Base-by-base conservation (phyloP, 2,329 filamentous ascomycete genomes). In the Elsinoe batatas region DNA sequence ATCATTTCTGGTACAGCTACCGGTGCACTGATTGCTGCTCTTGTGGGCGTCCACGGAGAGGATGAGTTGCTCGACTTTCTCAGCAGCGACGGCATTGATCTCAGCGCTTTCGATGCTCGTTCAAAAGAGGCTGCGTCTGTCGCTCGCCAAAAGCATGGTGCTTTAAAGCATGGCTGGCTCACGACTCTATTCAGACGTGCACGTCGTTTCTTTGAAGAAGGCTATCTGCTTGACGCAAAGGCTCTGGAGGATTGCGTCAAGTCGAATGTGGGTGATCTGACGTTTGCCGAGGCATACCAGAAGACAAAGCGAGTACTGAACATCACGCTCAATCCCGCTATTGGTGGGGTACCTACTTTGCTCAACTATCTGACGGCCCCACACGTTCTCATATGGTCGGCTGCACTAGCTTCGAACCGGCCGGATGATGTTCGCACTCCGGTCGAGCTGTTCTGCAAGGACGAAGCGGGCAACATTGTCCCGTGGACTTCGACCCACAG, bases 321-420 rank as follows among this genome's bases (percentile, higher is more conserved):
- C 67, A 96, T 97, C 61, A 95, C 90, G 0, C 84, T 96, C 18
- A 87, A 87, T 0, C 83, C 82, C 18, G 82, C 81, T 5, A 81
- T 84, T 59, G 83, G 82, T 12, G 88, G 88, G 33, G 82, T 91
- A 1, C 91, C 91, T 1, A 90, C 86, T 46, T 73, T 96, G 32
- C 79, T 97, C 33, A 97, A 96, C 69, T 93, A 96, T 66, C 77
- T 96, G 51, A 96, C 91, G 1, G 88, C 91, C 2, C 91, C 91
- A 3, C 91, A 96, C 65, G 90, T 96, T 64, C 77, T 95, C 56
- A 89, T 91, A 60, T 87, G 86, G 81, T 87, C 85, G 7, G 86
- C 86, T 3, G 87, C 87, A 2, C 80, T 88, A 12, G 87, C 85
- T 10, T 90, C 86, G 6, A 89, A 89, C 64, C 81, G 83, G 2